Base-by-base conservation (phyloP, 2,329 filamentous ascomycete species). In the Sarocladium oryzae region DNA sequence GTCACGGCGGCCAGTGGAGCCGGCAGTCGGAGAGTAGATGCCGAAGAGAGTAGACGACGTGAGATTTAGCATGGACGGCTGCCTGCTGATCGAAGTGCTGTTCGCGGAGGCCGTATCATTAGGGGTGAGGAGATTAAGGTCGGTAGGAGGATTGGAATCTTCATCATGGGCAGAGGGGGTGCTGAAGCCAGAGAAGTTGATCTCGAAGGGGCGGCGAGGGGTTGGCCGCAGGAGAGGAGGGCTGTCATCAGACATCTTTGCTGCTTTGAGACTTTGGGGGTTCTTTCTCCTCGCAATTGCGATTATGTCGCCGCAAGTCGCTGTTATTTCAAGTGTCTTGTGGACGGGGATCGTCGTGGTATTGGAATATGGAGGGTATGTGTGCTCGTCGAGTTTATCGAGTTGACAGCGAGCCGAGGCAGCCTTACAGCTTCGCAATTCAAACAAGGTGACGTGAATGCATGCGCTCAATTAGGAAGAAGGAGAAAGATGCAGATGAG, bases 1-100 rank as follows among this genome's bases (percentile, higher is more conserved):
- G 15, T 61, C 61, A 50, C 57, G 45, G 68, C 64, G 16, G 60
- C 73, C 66, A 57, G 77, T 69, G 56, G 68, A 67, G 40, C 78
- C 73, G 53, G 79, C 78, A 1, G 81, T 80, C 6, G 82, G 83
- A 10, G 84, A 84, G 73, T 95, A 99, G 61, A 99, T 99, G 51
- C 93, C 92, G 58, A 86, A 88, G 4, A 99, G 79, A 0, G 93
- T 96, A 2, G 89, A 91, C 9, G 88, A 85, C 3, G 89, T 96
- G 54, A 99, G 77, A 64, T 96, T 95, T 62, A 90, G 74, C 52
- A 89, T 80, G 9, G 89, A 96, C 57, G 86, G 82, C 21, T 85
- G 87, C 53, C 88, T 82, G 62, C 79, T 85, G 57, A 82, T 73
- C 4, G 43, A 48, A 5, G 43, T 18, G 24, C 40, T 30, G 24